Evolutionary conservation across 345 rosid species (phyloP).

Genomic region (Hibiscus trionum): DNA sequence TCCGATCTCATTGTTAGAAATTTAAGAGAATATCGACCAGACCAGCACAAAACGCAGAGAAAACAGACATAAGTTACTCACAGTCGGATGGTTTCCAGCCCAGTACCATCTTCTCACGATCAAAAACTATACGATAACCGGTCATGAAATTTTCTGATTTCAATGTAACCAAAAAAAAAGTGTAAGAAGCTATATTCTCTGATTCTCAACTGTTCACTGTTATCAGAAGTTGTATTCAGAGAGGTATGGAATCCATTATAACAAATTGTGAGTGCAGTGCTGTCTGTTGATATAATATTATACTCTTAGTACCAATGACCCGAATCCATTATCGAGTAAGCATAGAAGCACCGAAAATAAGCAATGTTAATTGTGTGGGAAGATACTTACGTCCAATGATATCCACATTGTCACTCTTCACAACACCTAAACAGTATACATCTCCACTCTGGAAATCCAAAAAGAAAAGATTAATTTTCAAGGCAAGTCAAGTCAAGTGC

Average conservation of each 20-base stretch:
- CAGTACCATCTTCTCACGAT: conserved; percentile 44
- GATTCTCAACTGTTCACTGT: background rate
- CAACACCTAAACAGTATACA: conserved; percentile 61
- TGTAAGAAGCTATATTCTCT: conserved; percentile 7
- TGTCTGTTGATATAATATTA: background rate
- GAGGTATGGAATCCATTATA: background rate
- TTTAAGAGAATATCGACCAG: background rate
- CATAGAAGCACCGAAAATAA: background rate
- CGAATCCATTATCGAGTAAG: background rate
- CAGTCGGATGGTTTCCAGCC: conserved; percentile 54
- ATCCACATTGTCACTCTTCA: conserved; percentile 58
- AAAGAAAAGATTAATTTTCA: conserved; percentile 2
- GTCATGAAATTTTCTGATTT: conserved; percentile 67
- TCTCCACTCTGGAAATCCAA: conserved; percentile 31
- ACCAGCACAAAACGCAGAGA: background rate
- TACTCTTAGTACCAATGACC: background rate
- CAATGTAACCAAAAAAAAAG: background rate
- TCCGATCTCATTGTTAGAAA: background rate
- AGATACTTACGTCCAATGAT: conserved; percentile 87
- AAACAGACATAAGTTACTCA: conserved; percentile 20
- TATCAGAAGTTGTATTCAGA: background rate
- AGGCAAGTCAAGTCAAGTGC: background rate
- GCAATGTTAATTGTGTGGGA: background rate
- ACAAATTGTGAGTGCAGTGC: background rate
- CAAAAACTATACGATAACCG: conserved; percentile 42